These are phyloP conservation scores for Rhizopus microsporus DNA, from an alignment of 371 early-diverging fungal genomes.

Conservation along the genomic window DNA sequence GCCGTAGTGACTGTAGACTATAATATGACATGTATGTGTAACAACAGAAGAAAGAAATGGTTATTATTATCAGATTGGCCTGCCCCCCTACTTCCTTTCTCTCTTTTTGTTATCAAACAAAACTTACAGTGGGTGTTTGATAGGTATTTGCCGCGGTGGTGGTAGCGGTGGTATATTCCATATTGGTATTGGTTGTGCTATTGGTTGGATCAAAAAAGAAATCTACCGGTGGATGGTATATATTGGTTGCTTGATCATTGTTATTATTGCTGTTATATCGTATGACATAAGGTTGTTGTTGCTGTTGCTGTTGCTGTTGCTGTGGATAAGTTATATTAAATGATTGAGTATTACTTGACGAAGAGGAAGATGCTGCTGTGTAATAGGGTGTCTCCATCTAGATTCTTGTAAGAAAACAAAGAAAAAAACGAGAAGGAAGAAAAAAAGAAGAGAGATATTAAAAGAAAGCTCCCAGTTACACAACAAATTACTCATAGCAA, in stretches of 20 bases:
- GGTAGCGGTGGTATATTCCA: constrained; percentile 5
- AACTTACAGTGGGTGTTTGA: constrained; percentile 18
- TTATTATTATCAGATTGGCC: constrained; percentile 6
- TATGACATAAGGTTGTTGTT: constrained; percentile 5
- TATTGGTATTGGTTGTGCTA: constrained; percentile 1
- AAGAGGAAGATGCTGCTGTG: constrained; percentile 2
- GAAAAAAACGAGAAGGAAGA: constrained; percentile 4
- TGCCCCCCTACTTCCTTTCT: background rate
- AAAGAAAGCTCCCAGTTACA: constrained; percentile 2
- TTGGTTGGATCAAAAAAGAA: constrained; percentile 17
- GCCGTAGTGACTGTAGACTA: constrained; percentile 1
- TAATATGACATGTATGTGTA: background rate
- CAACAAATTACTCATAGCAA: background rate
- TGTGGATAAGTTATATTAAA: constrained; percentile 10
- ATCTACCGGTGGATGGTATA: constrained; percentile 15
- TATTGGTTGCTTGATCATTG: background rate
- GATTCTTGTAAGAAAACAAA: constrained; percentile 4
- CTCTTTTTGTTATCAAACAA: background rate
- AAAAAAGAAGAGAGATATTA: constrained; percentile 1
- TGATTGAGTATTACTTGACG: constrained; percentile 4
- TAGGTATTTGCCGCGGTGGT: constrained; percentile 10
- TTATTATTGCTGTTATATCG: constrained; percentile 5
- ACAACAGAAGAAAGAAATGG: constrained; percentile 7
- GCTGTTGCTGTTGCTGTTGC: constrained; percentile 6
- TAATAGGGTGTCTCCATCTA: constrained; percentile 8